These are phyloP conservation scores for Xylariales sp. DNA, from an alignment of 2,329 filamentous ascomycete genomes.

Conservation along the genomic window DNA sequence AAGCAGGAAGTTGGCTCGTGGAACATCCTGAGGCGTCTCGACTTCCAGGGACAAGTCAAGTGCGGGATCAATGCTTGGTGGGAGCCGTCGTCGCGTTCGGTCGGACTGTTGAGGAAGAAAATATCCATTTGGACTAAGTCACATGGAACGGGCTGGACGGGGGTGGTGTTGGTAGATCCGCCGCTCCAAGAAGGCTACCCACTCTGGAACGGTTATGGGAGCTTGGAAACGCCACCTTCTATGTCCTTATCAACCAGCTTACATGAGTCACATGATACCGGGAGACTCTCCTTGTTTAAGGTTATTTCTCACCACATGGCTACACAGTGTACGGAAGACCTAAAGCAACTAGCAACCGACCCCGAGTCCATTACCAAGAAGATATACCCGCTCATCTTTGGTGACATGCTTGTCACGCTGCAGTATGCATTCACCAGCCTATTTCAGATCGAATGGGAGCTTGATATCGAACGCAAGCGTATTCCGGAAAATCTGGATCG, in stretches of 20 bases:
- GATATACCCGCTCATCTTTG: conserved; percentile 3
- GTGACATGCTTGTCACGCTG: conserved; percentile 1
- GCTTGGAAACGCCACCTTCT: conserved; percentile 1
- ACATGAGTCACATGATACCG: neutral
- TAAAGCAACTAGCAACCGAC: neutral
- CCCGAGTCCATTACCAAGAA: conserved; percentile 1
- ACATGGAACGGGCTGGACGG: conserved; percentile 1
- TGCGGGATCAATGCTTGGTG: conserved; percentile 4
- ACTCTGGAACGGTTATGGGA: conserved; percentile 5
- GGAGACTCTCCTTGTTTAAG: neutral
- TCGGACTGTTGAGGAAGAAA: conserved; percentile 4
- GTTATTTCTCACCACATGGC: neutral
- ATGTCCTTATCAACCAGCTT: neutral
- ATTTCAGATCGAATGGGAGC: conserved; percentile 4
- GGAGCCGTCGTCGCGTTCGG: conserved; percentile 2
- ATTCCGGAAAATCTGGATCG: conserved; percentile 1
- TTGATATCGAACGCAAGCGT: neutral
- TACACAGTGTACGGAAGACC: neutral
- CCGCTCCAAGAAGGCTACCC: conserved; percentile 2
- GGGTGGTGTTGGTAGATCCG: conserved; percentile 3
- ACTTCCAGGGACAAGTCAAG: conserved; percentile 5
- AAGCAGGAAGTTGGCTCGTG: neutral
- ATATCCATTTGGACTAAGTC: conserved; percentile 1
- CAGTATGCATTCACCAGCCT: conserved; percentile 3
- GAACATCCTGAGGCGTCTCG: conserved; percentile 5